Base-by-base conservation (phyloP, 495 filamentous ascomycete species). In the Xylaria palmicola region DNA sequence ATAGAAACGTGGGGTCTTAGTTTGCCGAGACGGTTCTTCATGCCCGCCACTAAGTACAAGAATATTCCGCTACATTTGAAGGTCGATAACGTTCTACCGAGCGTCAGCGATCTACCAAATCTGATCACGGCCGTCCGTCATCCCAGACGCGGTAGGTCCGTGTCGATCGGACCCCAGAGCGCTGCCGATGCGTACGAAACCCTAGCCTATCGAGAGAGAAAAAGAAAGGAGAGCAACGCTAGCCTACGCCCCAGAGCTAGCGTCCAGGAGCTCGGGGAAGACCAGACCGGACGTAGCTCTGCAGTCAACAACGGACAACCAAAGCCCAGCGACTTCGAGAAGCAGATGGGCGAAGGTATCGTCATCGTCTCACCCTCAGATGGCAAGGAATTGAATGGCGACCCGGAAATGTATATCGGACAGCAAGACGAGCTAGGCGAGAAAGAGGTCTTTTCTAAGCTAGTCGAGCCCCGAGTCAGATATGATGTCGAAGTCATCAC, bases 401-500 rank as follows among this genome's bases (percentile, higher is more conserved):
- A 73, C 19, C 63, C 69, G 9, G 67, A 70, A n/a, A 26, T 77
- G n/a, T 67, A 65, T 60, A 64, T 78, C 45, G 79, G 68, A 7
- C 65, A 72, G 59, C 71, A 76, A 53, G 79, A 83, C 63, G 79
- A 84, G 74, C 62, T 82, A 44, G 82, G 74, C 67, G 90, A 95
- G 67, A 85, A 83, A 62, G 90, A 96, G 67, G 85, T 98, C 66
- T 97, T 97, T 71, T 86, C 86, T 17, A 85, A 82, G 70, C 82
- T 98, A 53, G 87, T 92, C 56, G 92, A 87, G 73, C 92, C 94
- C 19, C 85, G 94, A 54, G 92, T 97, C 29, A 82, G 92, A 63
- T 98, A 98, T 69, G 94, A 98, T 76, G 93, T 97, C 8, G 94
- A 98, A 71, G 93, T 98, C 20, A 85, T 98, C 41, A 98, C 94